Conservation (phyloP, 78 protist species). For the Guillardia theta region DNA sequence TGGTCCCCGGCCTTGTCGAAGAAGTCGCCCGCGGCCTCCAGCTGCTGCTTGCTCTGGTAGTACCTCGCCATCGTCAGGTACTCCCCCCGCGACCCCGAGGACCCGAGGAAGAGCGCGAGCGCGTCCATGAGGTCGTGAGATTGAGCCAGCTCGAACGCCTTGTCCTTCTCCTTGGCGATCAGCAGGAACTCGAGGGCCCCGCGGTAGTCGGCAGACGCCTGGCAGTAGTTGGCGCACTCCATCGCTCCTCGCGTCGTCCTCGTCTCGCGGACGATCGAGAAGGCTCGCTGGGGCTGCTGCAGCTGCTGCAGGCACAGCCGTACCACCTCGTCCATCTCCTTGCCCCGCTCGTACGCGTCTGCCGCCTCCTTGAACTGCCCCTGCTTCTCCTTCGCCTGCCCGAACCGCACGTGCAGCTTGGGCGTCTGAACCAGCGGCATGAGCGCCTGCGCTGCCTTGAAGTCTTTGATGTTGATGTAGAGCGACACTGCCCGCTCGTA, state of each 20-base stretch:
- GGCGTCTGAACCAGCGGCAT: constrained; percentile 37
- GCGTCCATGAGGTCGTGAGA: constrained; percentile 37
- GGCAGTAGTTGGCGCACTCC: constrained; percentile 44
- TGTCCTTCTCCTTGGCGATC: constrained; percentile 46
- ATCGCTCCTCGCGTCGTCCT: neutral
- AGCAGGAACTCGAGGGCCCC: constrained; percentile 53
- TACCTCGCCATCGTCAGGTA: constrained; percentile 1
- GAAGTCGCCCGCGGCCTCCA: neutral
- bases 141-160: constrained; percentile 67
- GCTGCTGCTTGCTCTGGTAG: constrained; percentile 16
- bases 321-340: constrained; percentile 60
- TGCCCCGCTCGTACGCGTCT: constrained; percentile 36
- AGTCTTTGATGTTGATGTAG: constrained; percentile 61
- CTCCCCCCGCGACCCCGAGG: constrained; percentile 37
- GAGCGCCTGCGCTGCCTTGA: constrained; percentile 25
- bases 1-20: neutral
- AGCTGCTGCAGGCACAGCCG: constrained; percentile 57
- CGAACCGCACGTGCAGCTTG: constrained; percentile 65
- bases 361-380: constrained; percentile 39
- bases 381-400: constrained; percentile 60
- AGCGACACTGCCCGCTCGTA: constrained; percentile 68
- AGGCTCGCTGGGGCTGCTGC: constrained; percentile 46
- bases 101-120: constrained; percentile 48
- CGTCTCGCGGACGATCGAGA: constrained; percentile 62
- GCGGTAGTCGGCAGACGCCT: neutral